Percentiles rank a stretch among this genome's conserved stretches.
These are phyloP conservation scores for Scutellaria minor DNA, from an alignment of 257 asterid genomes.

Conservation along the genomic window DNA sequence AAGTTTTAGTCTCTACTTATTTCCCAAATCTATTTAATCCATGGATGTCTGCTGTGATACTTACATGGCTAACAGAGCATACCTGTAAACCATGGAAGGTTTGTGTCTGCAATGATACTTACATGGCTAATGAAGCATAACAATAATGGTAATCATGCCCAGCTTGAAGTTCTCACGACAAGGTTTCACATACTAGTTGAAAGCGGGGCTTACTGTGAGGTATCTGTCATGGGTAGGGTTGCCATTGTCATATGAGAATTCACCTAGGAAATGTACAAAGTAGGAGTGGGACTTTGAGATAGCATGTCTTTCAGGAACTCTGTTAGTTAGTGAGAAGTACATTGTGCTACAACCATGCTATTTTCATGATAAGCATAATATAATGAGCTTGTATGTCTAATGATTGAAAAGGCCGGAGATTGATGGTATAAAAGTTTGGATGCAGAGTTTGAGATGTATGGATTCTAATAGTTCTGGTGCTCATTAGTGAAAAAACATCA, in stretches of 20 bases:
- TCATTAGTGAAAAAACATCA: neutral
- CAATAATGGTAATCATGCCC: neutral
- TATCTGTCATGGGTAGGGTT: neutral
- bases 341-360: neutral
- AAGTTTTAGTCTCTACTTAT: neutral
- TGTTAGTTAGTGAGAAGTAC: neutral
- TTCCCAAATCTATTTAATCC: neutral
- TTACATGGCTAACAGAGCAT: constrained; percentile 3
- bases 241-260: neutral
- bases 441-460: constrained; percentile 3
- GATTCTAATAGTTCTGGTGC: constrained; percentile 12
- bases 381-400: neutral
- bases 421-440: neutral
- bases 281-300: neutral
- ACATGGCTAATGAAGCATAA: too few species aligned
- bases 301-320: neutral
- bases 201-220: neutral
- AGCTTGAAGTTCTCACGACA: neutral
- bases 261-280: neutral
- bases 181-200: neutral
- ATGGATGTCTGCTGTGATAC: neutral
- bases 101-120: neutral
- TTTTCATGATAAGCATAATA: neutral
- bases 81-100: neutral
- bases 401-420: neutral